Conservation (phyloP, 371 early-diverging fungal genomes). For the Mucor saturninus region DNA sequence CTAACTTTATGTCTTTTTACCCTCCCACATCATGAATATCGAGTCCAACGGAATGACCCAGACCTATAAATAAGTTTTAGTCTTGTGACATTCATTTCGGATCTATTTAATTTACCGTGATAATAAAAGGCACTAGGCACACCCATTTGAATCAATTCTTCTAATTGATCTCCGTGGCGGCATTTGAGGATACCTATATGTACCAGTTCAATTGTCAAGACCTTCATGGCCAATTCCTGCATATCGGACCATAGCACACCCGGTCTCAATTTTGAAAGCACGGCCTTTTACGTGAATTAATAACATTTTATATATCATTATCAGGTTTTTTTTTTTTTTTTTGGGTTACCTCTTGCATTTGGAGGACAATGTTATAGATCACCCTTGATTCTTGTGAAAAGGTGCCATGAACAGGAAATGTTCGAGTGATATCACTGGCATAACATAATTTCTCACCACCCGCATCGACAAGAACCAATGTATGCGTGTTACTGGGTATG, state of each 20-base stretch:
- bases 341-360: constrained; percentile 70
- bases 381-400: constrained; percentile 76
- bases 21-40: constrained; percentile 89
- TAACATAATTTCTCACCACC: constrained; percentile 85
- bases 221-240: constrained; percentile 76
- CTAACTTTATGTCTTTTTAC: constrained; percentile 36
- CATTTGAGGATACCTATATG: constrained; percentile 63
- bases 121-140: constrained; percentile 82
- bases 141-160: constrained; percentile 63
- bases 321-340: not conserved
- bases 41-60: constrained; percentile 68
- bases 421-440: constrained; percentile 88
- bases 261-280: constrained; percentile 64
- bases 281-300: constrained; percentile 25
- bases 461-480: constrained; percentile 85
- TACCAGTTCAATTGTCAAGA: constrained; percentile 70
- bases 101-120: constrained; percentile 63
- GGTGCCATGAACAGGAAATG: constrained; percentile 81
- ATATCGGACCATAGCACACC: constrained; percentile 87
- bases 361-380: constrained; percentile 83
- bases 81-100: not conserved
- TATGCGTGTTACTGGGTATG: constrained; percentile 32
- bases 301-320: not conserved
- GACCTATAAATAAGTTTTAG: constrained; percentile 16
- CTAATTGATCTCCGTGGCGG: constrained; percentile 44